Conservation (phyloP, 768 basidiomycete genomes). For the Gelatoporia subvermispora region DNA sequence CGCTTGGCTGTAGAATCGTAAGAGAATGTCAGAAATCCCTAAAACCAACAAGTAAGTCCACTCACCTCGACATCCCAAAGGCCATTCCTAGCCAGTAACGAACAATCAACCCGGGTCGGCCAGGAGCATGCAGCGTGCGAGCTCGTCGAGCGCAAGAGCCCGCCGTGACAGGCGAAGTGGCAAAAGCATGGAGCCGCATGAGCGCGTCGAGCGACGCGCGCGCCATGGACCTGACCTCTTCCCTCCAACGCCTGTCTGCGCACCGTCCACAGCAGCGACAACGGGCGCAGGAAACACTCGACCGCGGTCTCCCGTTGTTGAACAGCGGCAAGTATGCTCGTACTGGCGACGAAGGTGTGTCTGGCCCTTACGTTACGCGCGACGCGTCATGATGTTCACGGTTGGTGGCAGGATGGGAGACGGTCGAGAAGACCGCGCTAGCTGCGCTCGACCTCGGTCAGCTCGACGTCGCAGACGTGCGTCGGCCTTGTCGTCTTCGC, state of each 20-base stretch:
- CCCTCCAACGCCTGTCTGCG: slow-evolving; percentile 30
- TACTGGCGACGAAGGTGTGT: slow-evolving; percentile 29
- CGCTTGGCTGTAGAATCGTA: neutral
- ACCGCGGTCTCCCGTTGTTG: slow-evolving; percentile 27
- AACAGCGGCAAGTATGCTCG: slow-evolving; percentile 21
- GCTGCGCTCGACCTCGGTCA: slow-evolving; percentile 76
- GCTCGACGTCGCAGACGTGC: slow-evolving; percentile 70
- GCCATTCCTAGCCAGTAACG: no score
- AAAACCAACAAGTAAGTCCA: no score
- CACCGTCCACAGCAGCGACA: slow-evolving; percentile 26
- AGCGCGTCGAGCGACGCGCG: neutral
- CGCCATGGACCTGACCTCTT: slow-evolving; percentile 26
- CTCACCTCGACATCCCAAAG: no score
- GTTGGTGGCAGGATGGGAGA: slow-evolving; percentile 59
- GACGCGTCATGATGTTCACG: neutral
- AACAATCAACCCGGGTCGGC: no score
- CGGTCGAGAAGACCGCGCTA: slow-evolving; percentile 74
- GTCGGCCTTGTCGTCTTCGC: slow-evolving; percentile 18
- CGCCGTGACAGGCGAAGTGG: neutral
- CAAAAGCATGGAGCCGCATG: neutral
- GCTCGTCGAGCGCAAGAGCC: neutral
- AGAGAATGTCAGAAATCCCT: no score
- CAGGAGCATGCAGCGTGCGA: no score
- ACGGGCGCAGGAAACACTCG: slow-evolving; percentile 31
- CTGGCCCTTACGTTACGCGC: no score